Conservation (phyloP, 768 basidiomycete genomes). For the Russula sp. region DNA sequence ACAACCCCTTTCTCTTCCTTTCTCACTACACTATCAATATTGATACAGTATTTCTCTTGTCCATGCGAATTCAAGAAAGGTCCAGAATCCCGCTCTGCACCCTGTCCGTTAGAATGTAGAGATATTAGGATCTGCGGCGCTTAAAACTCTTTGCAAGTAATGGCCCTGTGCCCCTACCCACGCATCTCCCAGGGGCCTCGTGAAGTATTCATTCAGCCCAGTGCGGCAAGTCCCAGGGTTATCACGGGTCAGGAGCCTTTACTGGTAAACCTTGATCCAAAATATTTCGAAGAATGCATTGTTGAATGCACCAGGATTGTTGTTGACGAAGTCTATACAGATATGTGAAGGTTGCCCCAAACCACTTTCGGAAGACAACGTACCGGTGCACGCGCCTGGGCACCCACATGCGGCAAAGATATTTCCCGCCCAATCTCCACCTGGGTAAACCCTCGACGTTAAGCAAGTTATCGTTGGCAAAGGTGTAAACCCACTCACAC, state of each 20-base stretch:
- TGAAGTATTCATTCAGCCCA: neutral
- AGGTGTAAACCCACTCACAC: conserved; percentile 14
- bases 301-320: conserved; percentile 13
- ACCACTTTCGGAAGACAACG: neutral
- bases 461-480: neutral
- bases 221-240: neutral
- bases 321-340: conserved; percentile 9
- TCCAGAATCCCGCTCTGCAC: neutral
- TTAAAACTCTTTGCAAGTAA: neutral
- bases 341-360: neutral
- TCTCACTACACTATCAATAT: neutral
- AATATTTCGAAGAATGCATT: conserved; percentile 17
- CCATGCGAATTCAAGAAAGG: neutral
- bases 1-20: neutral
- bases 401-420: conserved; percentile 20
- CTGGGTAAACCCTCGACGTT: neutral
- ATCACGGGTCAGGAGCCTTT: neutral
- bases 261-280: conserved; percentile 18
- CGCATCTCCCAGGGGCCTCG: no score
- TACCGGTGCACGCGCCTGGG: conserved; percentile 19
- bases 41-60: neutral
- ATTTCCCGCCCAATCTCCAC: conserved; percentile 22
- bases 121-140: neutral
- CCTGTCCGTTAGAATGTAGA: neutral
- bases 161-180: neutral